Conservation (phyloP, 495 filamentous ascomycete genomes). For the Ramalina intermedia region DNA sequence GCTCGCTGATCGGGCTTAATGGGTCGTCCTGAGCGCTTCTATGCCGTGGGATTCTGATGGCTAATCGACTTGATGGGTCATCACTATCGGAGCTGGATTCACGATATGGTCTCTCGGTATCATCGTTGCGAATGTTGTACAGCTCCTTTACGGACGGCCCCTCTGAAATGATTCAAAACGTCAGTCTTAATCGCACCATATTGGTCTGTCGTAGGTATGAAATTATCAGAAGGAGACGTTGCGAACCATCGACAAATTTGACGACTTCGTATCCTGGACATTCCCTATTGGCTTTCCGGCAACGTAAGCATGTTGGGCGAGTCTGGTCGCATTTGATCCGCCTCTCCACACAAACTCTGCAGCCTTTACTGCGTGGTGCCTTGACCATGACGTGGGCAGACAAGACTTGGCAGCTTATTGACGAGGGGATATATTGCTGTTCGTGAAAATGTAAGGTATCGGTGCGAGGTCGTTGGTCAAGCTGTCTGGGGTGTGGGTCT, state of each 20-base stretch:
- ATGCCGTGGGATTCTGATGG: no score
- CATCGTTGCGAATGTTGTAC: neutral
- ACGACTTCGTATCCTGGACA: constrained; percentile 15
- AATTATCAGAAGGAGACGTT: neutral
- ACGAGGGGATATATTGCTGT: no score
- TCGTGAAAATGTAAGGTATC: no score
- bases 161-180: no score
- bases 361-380: constrained; percentile 30
- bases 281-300: constrained; percentile 14
- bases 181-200: no score
- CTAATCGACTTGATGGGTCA: no score
- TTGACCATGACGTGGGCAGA: constrained; percentile 15
- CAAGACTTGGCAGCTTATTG: no score
- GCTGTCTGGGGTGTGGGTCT: no score
- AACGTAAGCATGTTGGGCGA: constrained; percentile 21
- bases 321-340: constrained; percentile 24
- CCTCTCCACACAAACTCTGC: constrained; percentile 20
- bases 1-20: neutral
- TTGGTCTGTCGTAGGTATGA: no score
- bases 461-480: no score
- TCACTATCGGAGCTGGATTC: no score
- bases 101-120: neutral
- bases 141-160: neutral
- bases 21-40: no score
- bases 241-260: constrained; percentile 5